phyloP scores from a whole-genome alignment of 1,284 basidiomycete species.

The Ganoderma sinense region DNA sequence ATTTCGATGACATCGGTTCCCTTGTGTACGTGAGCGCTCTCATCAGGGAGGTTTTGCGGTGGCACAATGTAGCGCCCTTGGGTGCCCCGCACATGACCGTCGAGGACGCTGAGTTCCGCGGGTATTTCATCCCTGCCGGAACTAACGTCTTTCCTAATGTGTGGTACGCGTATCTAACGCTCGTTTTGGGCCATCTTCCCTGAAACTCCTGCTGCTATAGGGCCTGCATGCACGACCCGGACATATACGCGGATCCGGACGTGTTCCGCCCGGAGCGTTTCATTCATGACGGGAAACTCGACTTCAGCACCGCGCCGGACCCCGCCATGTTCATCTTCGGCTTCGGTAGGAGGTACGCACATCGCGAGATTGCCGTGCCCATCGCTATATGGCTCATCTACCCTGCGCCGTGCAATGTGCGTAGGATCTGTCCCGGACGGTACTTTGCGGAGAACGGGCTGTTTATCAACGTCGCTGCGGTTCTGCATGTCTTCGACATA shows the following conservation, averaged over 20 bases:
- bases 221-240: conserved; percentile 29
- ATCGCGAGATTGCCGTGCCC: too few relatives aligned
- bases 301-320: conserved; percentile 7
- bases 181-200: not conserved
- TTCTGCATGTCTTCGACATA: not conserved
- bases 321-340: conserved; percentile 32
- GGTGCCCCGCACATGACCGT: conserved; percentile 15
- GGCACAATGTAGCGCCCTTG: conserved; percentile 29
- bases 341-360: conserved; percentile 4
- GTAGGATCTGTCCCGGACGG: conserved; percentile 1
- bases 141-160: conserved; percentile 33
- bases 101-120: conserved; percentile 28
- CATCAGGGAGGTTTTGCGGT: conserved; percentile 32
- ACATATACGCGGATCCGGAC: conserved; percentile 22
- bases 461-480: conserved; percentile 3
- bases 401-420: not conserved
- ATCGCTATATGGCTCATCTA: too few relatives aligned
- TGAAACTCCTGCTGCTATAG: conserved; percentile 6
- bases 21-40: conserved; percentile 33
- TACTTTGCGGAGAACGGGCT: not conserved
- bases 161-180: conserved; percentile 31
- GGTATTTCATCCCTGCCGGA: conserved; percentile 34
- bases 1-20: conserved; percentile 24
- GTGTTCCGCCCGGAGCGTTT: conserved; percentile 30
- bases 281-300: too few relatives aligned